phyloP scores from a whole-genome alignment of 495 filamentous ascomycete genomes.

The Aspergillus cavernicola region DNA sequence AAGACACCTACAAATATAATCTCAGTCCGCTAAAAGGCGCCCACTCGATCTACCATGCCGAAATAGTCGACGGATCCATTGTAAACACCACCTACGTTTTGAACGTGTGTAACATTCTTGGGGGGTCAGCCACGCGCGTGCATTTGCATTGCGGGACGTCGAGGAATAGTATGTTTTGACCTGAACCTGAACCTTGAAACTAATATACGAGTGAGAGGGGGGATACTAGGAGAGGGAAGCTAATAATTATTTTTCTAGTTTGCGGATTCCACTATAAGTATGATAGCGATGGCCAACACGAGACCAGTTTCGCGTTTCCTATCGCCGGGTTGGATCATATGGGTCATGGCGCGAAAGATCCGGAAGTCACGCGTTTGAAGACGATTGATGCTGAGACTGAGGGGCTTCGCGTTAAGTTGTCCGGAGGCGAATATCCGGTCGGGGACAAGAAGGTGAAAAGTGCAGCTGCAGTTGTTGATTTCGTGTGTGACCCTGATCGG shows the following conservation, averaged over 20 bases:
- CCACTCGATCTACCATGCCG: constrained; percentile 63
- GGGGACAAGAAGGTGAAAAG: constrained; percentile 42
- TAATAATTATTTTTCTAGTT: no score
- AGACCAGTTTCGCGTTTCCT: constrained; percentile 48
- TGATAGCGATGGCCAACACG: constrained; percentile 36
- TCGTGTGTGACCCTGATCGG: constrained; percentile 67
- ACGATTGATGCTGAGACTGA: constrained; percentile 57
- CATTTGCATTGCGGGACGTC: constrained; percentile 59
- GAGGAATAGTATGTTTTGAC: constrained; percentile 30
- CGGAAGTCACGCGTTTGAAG: constrained; percentile 60
- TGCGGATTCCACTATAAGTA: constrained; percentile 67
- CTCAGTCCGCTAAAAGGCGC: constrained; percentile 65
- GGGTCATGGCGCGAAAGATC: constrained; percentile 51
- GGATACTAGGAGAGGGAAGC: no score
- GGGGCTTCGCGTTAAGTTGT: constrained; percentile 66
- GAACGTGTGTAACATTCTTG: constrained; percentile 71
- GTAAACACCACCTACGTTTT: constrained; percentile 84
- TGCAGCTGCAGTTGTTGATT: constrained; percentile 75
- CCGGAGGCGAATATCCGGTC: constrained; percentile 57
- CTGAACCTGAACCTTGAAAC: no score
- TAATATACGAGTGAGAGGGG: no score
- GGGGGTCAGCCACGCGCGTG: constrained; percentile 55
- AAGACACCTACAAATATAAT: constrained; percentile 59
- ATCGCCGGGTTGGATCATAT: constrained; percentile 67
- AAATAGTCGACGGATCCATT: constrained; percentile 42